Evolutionary conservation across 257 asterid species (phyloP), one percentile per base, ranked within the genome.

Genomic region (Echites panduratus): DNA sequence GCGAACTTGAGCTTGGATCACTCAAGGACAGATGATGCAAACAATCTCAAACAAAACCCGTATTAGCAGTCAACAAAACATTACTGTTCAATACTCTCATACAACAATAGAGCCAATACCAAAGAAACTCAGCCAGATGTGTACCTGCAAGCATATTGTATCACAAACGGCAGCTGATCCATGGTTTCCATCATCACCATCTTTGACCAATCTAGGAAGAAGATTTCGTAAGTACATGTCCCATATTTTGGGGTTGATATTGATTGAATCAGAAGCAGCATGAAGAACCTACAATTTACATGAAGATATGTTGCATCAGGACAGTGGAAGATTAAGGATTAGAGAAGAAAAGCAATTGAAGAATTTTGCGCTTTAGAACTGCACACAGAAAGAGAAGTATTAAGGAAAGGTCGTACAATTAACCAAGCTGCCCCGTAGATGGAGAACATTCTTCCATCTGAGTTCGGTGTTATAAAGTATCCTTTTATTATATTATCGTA

Each of bases 111-210:
- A 29, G 4, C 38, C 13, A 26, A 43, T 11, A 8, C 49, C 58
- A 27, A 17, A 64, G 49, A 38, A 29, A 20, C 40, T 64, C 69
- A 35, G 24, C 45, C 47, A 68, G 70, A 52, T 71, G 41, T 32
- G 19, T 68, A 94, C 99, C 98, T 95, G 99, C 96, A 95, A 82
- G 86, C 98, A 94, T 45, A 89, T 76, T 20, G 96, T 86, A 86
- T 95, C 98, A 41, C 95, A 88, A 40, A 84, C 85, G 11, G 97
- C 97, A 22, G 98, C 72, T 10, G 98, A 89, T 78, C 99, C 99
- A 49, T 82, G 85, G 76, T 95, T 95, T 48, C 96, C 95, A 79
- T 95, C 99, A 72, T 86, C 83, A 29, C 98, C 99, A 70, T 80
- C 80, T 81, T 84, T 95, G 66, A 84, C 98, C 77, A 95, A 77